These are phyloP conservation scores for Tetragonia tetragonoides DNA, from an alignment of 148 eudicot genomes.

Conservation along the genomic window DNA sequence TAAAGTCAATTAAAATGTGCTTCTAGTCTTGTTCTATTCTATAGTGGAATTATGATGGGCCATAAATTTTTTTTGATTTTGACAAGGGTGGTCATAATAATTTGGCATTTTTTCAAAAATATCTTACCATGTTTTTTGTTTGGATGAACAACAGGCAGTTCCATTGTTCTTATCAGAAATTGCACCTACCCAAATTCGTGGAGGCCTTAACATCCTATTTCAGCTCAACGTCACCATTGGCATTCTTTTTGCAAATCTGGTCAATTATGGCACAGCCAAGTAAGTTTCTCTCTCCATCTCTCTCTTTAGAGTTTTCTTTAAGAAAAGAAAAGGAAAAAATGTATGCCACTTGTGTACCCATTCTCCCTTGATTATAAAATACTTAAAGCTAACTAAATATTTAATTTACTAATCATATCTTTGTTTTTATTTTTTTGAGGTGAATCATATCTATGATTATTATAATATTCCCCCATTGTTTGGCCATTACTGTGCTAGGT, in stretches of 20 bases:
- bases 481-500: neutral
- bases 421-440: neutral
- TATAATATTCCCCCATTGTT: neutral
- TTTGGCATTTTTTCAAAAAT: neutral
- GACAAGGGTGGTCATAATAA: neutral
- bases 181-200: slow-evolving; percentile 84
- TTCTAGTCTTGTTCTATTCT: neutral
- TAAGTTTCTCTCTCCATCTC: slow-evolving; percentile 24
- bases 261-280: slow-evolving; percentile 83
- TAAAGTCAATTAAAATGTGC: neutral
- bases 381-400: neutral
- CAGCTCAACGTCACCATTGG: slow-evolving; percentile 88
- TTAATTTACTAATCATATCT: neutral
- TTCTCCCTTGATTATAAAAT: neutral
- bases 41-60: neutral
- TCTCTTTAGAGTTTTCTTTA: neutral
- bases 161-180: slow-evolving; percentile 90
- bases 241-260: slow-evolving; percentile 77
- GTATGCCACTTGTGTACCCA: neutral
- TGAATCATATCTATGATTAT: neutral
- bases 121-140: neutral
- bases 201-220: slow-evolving; percentile 84
- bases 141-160: slow-evolving; percentile 59
- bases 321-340: too few species aligned
- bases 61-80: neutral